phyloP scores from a whole-genome alignment of 495 filamentous ascomycete species.

The Penicillium cinerascens region DNA sequence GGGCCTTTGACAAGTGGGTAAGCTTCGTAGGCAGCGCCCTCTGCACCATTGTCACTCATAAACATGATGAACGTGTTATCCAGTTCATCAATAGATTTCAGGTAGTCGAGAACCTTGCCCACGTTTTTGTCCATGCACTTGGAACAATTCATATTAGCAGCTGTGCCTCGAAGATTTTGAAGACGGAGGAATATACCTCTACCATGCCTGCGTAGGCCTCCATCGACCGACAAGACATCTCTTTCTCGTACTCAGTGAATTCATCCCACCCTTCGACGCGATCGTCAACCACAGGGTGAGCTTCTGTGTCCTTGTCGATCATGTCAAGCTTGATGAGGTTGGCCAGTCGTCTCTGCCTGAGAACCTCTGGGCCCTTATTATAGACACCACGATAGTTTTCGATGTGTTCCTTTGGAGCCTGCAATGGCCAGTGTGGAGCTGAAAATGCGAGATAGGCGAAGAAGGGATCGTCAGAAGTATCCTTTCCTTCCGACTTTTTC shows the following conservation, averaged over 20 bases:
- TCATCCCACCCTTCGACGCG: too few relatives aligned
- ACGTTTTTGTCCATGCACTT: constrained; percentile 53
- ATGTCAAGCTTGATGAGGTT: constrained; percentile 35
- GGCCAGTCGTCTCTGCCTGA: constrained; percentile 30
- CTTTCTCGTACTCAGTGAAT: too few relatives aligned
- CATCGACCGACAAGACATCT: constrained; percentile 47
- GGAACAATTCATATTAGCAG: too few relatives aligned
- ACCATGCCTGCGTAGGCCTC: constrained; percentile 57
- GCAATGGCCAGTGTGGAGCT: constrained; percentile 46
- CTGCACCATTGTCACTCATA: constrained; percentile 56
- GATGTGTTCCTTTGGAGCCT: constrained; percentile 30
- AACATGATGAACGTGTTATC: constrained; percentile 55
- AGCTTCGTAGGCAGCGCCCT: constrained; percentile 41
- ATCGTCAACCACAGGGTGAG: constrained; percentile 28
- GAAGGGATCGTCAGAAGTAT: constrained; percentile 37
- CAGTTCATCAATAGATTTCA: constrained; percentile 49
- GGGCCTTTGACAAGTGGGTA: not conserved
- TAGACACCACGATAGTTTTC: constrained; percentile 39
- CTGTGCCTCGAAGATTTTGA: too few relatives aligned
- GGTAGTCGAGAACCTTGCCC: constrained; percentile 43
- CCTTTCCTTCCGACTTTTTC: too few relatives aligned
- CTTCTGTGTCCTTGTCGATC: constrained; percentile 30
- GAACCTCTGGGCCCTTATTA: constrained; percentile 38
- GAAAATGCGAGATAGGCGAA: constrained; percentile 43
- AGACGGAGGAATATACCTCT: too few relatives aligned